Percentiles rank a stretch among this genome's conserved stretches.
Conservation (phyloP, 164 flowering plant species). For the Kingdonia uniflora region DNA sequence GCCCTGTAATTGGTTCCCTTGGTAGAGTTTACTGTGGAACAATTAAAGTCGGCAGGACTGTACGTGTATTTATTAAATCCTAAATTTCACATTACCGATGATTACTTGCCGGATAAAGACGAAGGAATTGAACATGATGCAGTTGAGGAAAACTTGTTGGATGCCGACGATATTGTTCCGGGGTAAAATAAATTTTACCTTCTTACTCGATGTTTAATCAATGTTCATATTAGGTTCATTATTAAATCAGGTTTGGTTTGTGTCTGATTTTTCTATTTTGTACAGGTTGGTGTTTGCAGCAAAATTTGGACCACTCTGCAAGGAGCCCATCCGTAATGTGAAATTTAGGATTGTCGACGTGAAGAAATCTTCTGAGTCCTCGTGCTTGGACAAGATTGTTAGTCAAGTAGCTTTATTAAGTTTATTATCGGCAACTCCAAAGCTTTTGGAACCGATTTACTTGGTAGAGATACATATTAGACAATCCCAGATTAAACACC, state of each 20-base stretch:
- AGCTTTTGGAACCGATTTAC: constrained; percentile 97
- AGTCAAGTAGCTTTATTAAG: constrained; percentile 95
- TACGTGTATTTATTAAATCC: constrained; percentile 83
- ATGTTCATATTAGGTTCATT: too few species aligned
- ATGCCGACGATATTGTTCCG: constrained; percentile 89
- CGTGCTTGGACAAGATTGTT: constrained; percentile 90
- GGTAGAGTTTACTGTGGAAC: constrained; percentile 94
- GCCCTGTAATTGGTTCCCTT: constrained; percentile 96
- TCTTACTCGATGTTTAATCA: constrained; percentile 1
- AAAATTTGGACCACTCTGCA: constrained; percentile 96
- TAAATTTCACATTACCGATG: too few species aligned
- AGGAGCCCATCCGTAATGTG: constrained; percentile 95
- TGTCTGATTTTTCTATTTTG: not conserved
- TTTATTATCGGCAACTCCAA: constrained; percentile 95
- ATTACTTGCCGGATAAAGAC: constrained; percentile 96
- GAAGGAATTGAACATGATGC: constrained; percentile 95
- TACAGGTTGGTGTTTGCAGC: constrained; percentile 98
- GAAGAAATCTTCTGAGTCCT: constrained; percentile 79
- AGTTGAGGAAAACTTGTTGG: constrained; percentile 81
- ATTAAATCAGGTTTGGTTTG: not conserved
- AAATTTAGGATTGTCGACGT: constrained; percentile 98
- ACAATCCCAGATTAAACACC: not conserved
- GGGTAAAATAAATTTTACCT: constrained; percentile 41
- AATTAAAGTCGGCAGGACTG: constrained; percentile 80
- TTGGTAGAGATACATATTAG: constrained; percentile 99